These are phyloP conservation scores for Carex arenaria DNA, from an alignment of 202 grass and related monocot species.

Conservation along the genomic window DNA sequence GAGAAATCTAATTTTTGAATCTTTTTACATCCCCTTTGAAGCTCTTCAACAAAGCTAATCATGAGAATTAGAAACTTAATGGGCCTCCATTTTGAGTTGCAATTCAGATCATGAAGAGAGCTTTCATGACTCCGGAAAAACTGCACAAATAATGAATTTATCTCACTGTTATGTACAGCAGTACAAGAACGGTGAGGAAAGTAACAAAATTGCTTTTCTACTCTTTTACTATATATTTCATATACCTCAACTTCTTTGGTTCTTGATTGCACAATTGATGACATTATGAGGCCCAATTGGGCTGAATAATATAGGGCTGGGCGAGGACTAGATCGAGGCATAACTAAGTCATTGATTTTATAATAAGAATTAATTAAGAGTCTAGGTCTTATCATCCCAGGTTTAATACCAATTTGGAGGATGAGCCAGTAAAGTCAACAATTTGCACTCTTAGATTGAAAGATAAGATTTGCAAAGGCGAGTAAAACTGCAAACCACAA, in stretches of 20 bases:
- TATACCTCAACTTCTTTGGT: not conserved
- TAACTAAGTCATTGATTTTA: not conserved
- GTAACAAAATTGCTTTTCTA: not conserved
- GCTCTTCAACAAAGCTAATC: conserved; percentile 74
- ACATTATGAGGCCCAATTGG: not conserved
- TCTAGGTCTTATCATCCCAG: not conserved
- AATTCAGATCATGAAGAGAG: conserved; percentile 44
- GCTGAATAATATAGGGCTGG: not conserved
- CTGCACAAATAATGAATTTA: conserved; percentile 30
- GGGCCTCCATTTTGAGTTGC: conserved; percentile 32
- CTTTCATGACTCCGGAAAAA: conserved; percentile 43
- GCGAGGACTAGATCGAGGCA: not conserved
- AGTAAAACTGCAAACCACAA: conserved; percentile 47
- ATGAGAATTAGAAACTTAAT: conserved; percentile 70
- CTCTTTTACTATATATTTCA: not conserved
- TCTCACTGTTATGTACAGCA: conserved; percentile 1
- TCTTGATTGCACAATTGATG: not conserved
- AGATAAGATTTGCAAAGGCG: not conserved
- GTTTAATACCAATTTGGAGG: not conserved
- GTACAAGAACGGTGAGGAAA: not conserved
- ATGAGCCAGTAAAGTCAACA: not conserved
- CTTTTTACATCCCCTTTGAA: conserved; percentile 44
- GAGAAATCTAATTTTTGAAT: conserved; percentile 24
- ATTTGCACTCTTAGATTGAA: not conserved
- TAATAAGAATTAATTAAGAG: not conserved